Evolutionary conservation across 2,329 filamentous ascomycete genomes (phyloP).

Genomic region (Fusarium acutatum): DNA sequence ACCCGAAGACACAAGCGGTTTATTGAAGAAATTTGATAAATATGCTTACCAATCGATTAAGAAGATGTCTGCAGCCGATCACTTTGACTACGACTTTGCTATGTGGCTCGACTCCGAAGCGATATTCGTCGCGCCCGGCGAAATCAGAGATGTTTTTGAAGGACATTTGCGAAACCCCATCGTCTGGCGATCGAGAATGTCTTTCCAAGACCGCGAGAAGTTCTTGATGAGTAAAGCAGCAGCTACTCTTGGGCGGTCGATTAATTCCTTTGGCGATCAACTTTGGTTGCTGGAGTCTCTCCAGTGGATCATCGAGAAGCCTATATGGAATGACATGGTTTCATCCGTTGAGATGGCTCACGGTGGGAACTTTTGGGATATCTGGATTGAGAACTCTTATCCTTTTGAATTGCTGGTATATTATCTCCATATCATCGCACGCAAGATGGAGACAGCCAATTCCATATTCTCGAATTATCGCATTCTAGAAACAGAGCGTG

Average conservation of each 20-base stretch:
- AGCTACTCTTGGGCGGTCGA: not conserved
- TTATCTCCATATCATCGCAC: not conserved
- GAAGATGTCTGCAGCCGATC: not conserved
- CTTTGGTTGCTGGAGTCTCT: not conserved
- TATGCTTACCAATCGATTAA: not conserved
- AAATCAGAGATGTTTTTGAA: not conserved
- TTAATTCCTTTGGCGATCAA: not conserved
- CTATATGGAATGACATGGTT: not conserved
- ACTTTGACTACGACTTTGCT: not conserved
- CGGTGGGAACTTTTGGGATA: not conserved
- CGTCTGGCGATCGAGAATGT: not conserved
- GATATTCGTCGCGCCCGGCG: accelerated
- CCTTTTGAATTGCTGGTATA: not conserved
- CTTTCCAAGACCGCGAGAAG: not conserved
- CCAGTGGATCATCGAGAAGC: not conserved
- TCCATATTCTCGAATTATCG: not conserved
- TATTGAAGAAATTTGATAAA: not conserved
- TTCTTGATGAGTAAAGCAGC: not conserved
- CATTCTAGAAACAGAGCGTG: not conserved
- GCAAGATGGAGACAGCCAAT: not conserved
- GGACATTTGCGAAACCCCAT: not conserved
- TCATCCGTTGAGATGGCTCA: not conserved
- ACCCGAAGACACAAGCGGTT: not conserved
- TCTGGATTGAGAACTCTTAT: not conserved
- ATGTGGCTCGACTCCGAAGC: not conserved